Evolutionary conservation across 352 stramenopile species (phyloP), one percentile per base, ranked within the genome.

Genomic region (Phytophthora quininea): DNA sequence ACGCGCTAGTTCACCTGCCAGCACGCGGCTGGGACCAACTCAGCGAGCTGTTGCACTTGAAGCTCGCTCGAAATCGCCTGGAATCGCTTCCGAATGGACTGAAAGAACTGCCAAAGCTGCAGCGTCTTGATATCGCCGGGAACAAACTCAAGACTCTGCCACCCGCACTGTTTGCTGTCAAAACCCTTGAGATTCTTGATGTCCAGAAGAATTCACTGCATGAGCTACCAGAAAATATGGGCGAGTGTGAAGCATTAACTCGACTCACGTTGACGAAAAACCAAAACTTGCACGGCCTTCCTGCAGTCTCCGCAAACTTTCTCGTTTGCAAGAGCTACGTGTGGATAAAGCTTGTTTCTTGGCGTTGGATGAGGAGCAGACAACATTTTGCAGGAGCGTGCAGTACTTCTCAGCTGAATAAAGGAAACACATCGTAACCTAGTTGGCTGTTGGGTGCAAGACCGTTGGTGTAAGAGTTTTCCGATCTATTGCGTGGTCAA

Each of bases 271-370:
- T 88, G 9, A 67, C 71, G 0, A 78, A 75, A 27, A 90, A 90
- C 37, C 37, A 46, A 6, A 47, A 67, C 1, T 55, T 90, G 6
- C 24, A 42, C 0, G 51, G 54, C 4, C 64, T 90, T 2, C 77
- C 81, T 24, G 47, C 38, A 61, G 54, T 11, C 35, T 90, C 3
- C 67, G 49, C 15, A 46, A 58, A 4, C 52, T 86, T 1, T 47
- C 54, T 9, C 60, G 19, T 5, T 63, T 90, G 1, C 40, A 67
- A 33, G 68, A 76, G 50, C 66, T 90, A 0, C 70, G 75, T 9
- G 54, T 90, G 19, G 81, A 90, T 50, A 88, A 85, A 58, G 49
- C 48, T 8, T 86, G 77, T 46, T 85, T 90, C 55, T 64, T 90
- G 35, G 76, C 53, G 3, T 49, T 90, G 30, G 38, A 71, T 7